These are phyloP conservation scores for Diaporthe amygdali DNA, from an alignment of 2,329 filamentous ascomycete genomes.

Conservation along the genomic window DNA sequence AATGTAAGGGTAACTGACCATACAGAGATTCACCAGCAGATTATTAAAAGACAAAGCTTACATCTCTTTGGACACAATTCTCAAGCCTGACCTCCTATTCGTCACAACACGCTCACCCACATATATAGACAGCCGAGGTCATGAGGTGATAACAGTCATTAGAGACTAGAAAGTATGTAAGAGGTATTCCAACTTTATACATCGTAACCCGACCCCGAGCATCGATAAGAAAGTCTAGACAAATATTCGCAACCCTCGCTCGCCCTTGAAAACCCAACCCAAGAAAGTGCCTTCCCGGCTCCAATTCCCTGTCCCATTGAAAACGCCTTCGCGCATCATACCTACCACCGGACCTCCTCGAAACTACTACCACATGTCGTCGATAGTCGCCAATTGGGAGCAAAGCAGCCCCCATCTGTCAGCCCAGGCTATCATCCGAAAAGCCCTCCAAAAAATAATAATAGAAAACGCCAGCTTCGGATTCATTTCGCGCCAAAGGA, in stretches of 20 bases:
- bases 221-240: background rate
- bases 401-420: background rate
- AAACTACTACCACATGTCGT: background rate
- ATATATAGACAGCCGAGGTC: too few species aligned
- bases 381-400: background rate
- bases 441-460: background rate
- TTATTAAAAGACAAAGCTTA: too few species aligned
- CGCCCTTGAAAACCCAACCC: background rate
- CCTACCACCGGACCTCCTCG: background rate
- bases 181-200: conserved; percentile 23
- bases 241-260: background rate
- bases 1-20: too few species aligned
- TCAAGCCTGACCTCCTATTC: too few species aligned
- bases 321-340: background rate
- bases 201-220: background rate
- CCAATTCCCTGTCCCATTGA: background rate
- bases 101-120: too few species aligned
- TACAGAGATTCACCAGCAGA: too few species aligned
- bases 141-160: conserved; percentile 7
- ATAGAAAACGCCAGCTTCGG: conserved; percentile 5
- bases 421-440: background rate
- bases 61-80: too few species aligned
- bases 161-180: conserved; percentile 19
- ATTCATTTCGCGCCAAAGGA: background rate
- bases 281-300: background rate